These are phyloP conservation scores for Neospora caninum DNA, from an alignment of 169 alveolate species.

Conservation along the genomic window DNA sequence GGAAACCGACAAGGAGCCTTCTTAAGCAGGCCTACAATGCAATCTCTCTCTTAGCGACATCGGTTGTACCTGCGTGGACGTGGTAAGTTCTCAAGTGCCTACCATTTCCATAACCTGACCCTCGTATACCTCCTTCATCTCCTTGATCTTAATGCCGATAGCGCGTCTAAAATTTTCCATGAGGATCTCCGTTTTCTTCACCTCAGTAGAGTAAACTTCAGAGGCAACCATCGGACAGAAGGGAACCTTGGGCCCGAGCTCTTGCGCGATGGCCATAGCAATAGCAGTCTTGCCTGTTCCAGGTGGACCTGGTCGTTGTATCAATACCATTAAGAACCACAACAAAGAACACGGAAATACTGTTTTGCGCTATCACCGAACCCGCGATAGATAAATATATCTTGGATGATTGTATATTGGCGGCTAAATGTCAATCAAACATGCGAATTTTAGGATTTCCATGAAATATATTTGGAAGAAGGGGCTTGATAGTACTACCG, in stretches of 20 bases:
- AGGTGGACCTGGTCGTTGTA: constrained; percentile 79
- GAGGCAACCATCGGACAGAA: constrained; percentile 99
- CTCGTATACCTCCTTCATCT: constrained; percentile 98
- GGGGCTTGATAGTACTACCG: no score
- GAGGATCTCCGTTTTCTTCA: constrained; percentile 97
- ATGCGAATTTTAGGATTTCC: no score
- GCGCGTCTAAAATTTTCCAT: constrained; percentile 99
- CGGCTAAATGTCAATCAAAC: no score
- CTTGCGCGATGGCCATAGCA: constrained; percentile 98
- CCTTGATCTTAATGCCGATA: constrained; percentile 97
- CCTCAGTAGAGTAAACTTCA: constrained; percentile 99
- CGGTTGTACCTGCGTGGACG: no score
- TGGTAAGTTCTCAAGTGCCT: background rate
- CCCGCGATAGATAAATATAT: no score
- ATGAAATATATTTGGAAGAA: no score
- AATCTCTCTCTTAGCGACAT: no score
- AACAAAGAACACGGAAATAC: background rate
- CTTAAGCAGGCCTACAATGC: background rate
- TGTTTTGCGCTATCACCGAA: background rate
- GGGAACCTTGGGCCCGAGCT: constrained; percentile 99
- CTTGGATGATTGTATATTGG: no score
- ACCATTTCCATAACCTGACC: constrained; percentile 97
- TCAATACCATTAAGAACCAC: background rate
- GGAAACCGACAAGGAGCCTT: background rate
- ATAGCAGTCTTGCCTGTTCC: constrained; percentile 99